phyloP scores from a whole-genome alignment of 2,329 filamentous ascomycete species.

The Dactylellina parvicollis region DNA sequence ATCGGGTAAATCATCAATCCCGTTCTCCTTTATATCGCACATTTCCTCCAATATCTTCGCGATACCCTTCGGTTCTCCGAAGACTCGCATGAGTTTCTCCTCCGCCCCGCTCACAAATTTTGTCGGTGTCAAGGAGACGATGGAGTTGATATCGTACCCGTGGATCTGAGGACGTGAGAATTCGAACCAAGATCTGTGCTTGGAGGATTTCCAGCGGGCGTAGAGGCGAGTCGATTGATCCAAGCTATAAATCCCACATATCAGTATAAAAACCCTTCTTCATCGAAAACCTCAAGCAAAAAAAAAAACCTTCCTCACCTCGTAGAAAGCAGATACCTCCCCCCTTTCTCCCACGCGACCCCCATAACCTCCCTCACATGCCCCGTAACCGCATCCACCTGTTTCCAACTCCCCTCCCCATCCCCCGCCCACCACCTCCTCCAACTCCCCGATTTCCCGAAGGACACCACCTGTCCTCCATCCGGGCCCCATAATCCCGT shows the following conservation, averaged over 20 bases:
- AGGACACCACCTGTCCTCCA: constrained; percentile 77
- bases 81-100: constrained; percentile 96
- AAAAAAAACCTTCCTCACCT: constrained; percentile 65
- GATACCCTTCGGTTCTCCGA: constrained; percentile 85
- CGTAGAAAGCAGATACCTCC: constrained; percentile 86
- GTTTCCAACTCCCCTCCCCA: constrained; percentile 74
- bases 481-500: constrained; percentile 89
- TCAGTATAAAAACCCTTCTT: background rate
- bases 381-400: constrained; percentile 79
- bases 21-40: constrained; percentile 68
- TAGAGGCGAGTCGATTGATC: constrained; percentile 94
- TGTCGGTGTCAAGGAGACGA: constrained; percentile 76
- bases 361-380: constrained; percentile 84
- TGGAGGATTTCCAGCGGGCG: constrained; percentile 74
- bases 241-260: constrained; percentile 24
- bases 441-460: constrained; percentile 94
- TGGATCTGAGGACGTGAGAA: constrained; percentile 96
- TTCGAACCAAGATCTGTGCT: constrained; percentile 81
- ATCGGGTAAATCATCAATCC: constrained; percentile 72
- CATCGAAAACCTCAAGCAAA: background rate
- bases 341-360: constrained; percentile 82
- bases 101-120: constrained; percentile 95
- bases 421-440: constrained; percentile 78
- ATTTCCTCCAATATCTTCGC: constrained; percentile 77
- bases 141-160: constrained; percentile 96